phyloP scores from a whole-genome alignment of 164 flowering plant genomes.

The Euptelea pleiosperma region DNA sequence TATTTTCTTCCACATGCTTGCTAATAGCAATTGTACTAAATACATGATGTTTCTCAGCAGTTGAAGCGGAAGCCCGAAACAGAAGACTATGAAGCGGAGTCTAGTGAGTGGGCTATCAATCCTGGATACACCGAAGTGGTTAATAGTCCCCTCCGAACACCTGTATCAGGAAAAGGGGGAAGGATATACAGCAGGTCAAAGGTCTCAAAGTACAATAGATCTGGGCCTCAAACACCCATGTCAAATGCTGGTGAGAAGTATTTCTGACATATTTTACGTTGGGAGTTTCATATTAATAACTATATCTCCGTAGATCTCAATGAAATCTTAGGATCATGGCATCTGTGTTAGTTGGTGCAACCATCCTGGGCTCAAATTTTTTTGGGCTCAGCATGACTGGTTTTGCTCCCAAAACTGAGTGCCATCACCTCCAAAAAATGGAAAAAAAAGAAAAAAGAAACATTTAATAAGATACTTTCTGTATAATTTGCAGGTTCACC shows the following conservation, averaged over 20 bases:
- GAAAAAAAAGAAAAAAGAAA: neutral
- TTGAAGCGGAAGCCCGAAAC: conserved; percentile 51
- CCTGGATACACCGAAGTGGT: conserved; percentile 32
- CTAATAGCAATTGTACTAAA: conserved; percentile 2
- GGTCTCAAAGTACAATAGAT: conserved; percentile 37
- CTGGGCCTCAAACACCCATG: conserved; percentile 59
- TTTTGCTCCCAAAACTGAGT: neutral
- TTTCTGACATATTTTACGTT: neutral
- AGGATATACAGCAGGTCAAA: conserved; percentile 47
- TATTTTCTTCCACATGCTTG: neutral
- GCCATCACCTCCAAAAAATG: neutral
- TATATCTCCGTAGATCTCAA: conserved; percentile 7
- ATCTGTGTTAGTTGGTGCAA: neutral
- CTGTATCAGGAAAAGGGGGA: conserved; percentile 54
- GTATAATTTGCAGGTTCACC: conserved; percentile 56
- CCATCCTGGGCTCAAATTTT: neutral
- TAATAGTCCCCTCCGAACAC: conserved; percentile 31
- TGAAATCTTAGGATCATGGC: neutral
- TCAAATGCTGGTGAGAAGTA: conserved; percentile 53
- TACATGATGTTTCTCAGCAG: conserved; percentile 23
- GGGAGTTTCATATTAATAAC: neutral
- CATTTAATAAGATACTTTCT: conserved; percentile 5
- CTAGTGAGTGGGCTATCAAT: conserved; percentile 34
- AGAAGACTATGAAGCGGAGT: conserved; percentile 40
- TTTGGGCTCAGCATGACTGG: neutral